Conservation (phyloP, 139 green algal genomes). For the Diplosphaera chodatii region DNA sequence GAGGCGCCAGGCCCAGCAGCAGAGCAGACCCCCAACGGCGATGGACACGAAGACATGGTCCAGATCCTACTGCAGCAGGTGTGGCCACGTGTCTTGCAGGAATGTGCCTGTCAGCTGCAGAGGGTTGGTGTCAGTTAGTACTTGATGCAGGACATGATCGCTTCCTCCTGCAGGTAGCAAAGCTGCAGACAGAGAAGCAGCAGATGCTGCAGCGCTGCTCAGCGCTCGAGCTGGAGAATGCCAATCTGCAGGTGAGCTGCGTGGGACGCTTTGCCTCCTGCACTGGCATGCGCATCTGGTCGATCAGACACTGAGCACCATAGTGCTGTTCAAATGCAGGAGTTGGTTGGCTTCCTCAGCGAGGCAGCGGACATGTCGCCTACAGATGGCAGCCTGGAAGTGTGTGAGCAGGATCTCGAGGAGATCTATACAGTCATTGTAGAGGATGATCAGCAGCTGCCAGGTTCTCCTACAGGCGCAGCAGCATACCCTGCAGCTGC, state of each 20-base stretch:
- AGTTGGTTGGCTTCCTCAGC: not conserved
- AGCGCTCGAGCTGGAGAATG: not conserved
- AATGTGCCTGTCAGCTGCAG: too few species aligned
- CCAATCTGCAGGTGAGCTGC: not conserved
- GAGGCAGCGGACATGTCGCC: not conserved
- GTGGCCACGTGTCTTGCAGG: too few species aligned
- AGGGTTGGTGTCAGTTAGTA: too few species aligned
- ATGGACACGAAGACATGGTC: not conserved
- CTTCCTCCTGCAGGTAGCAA: not conserved
- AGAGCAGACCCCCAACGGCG: not conserved
- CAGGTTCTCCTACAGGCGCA: not conserved
- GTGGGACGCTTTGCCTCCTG: too few species aligned
- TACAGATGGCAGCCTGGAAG: not conserved
- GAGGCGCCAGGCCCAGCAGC: not conserved
- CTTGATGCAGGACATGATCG: too few species aligned
- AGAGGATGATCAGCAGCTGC: too few species aligned
- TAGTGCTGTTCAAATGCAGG: not conserved
- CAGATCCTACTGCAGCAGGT: not conserved
- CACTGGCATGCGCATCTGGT: too few species aligned
- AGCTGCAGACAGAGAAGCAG: not conserved
- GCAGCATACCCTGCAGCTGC: not conserved
- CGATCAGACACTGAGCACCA: too few species aligned
- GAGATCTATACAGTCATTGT: not conserved
- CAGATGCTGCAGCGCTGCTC: not conserved
- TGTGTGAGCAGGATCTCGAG: not conserved